phyloP scores from a whole-genome alignment of 2,329 filamentous ascomycete species.

The Aspergillaceae sp. region DNA sequence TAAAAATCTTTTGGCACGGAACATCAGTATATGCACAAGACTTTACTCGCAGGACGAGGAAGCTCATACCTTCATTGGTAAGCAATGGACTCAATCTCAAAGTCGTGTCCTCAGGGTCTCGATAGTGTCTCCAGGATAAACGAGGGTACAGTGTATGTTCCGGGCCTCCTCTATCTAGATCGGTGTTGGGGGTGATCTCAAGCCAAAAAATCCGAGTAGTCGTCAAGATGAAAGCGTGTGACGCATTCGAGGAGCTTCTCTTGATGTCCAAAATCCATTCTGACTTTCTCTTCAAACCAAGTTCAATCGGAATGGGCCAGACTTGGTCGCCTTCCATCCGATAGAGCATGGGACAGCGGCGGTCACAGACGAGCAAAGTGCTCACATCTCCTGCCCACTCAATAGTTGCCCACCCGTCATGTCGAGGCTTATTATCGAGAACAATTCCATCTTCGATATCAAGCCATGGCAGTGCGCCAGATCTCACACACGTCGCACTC shows the following conservation, averaged over 20 bases:
- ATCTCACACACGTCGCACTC: constrained; percentile 18
- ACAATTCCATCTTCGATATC: constrained; percentile 9
- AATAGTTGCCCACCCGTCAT: constrained; percentile 39
- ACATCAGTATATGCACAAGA: constrained; percentile 3
- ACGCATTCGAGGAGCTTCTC: constrained; percentile 32
- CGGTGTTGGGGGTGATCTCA: constrained; percentile 21
- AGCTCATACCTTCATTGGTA: constrained; percentile 23
- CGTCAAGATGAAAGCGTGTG: constrained; percentile 47
- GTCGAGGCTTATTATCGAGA: constrained; percentile 10
- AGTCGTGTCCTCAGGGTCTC: constrained; percentile 45
- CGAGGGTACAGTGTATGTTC: constrained; percentile 29
- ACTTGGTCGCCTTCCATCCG: constrained; percentile 17
- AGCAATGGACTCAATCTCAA: constrained; percentile 33
- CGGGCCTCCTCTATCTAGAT: constrained; percentile 4
- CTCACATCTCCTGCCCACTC: constrained; percentile 33
- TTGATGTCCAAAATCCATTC: constrained; percentile 51
- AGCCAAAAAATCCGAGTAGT: constrained; percentile 43
- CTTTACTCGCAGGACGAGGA: neutral
- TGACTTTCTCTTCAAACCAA: constrained; percentile 27
- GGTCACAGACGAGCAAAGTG: constrained; percentile 45
- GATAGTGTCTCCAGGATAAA: constrained; percentile 47
- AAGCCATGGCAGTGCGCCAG: constrained; percentile 23
- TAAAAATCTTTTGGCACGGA: constrained; percentile 23
- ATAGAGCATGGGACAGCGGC: constrained; percentile 35
- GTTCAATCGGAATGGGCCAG: constrained; percentile 24